Conservation (phyloP, 139 green algal genomes). For the Chlamydomonas incerta region DNA sequence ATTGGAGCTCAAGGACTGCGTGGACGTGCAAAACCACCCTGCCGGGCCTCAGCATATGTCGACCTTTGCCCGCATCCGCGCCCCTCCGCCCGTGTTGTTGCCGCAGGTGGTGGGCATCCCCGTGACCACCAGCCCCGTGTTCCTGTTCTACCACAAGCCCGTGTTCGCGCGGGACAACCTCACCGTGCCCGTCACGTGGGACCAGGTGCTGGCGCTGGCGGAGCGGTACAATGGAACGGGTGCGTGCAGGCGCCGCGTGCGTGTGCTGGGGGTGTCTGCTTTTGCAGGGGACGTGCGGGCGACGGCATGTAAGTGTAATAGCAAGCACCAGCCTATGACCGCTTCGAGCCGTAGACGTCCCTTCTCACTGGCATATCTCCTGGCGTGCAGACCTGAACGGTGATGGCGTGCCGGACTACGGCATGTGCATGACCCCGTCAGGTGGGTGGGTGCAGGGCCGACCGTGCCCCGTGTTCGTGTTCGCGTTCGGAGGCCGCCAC, state of each 20-base stretch:
- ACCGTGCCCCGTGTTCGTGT: no score
- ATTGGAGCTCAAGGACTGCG: no score
- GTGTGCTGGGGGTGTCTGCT: neutral
- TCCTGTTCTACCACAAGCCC: conserved; percentile 27
- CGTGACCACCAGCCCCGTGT: conserved; percentile 3
- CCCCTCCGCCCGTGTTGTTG: no score
- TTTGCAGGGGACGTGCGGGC: no score
- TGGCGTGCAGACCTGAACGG: conserved; percentile 23
- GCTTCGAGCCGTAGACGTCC: neutral
- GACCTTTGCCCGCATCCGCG: no score
- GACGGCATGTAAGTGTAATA: no score
- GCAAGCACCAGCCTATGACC: no score
- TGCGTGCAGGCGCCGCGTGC: neutral
- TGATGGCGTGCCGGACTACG: conserved; percentile 13
- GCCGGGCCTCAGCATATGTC: no score
- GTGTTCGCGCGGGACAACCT: conserved; percentile 14
- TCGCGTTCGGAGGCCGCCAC: no score
- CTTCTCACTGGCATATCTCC: neutral
- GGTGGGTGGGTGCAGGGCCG: neutral
- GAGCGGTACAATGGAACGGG: conserved; percentile 28
- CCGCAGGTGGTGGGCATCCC: conserved; percentile 27
- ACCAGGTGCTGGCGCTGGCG: conserved; percentile 16
- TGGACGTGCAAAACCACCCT: no score
- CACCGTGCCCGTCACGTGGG: conserved; percentile 8
- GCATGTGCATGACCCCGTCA: conserved; percentile 20